A percentile compares a stretch with the other conserved stretches of the same genome.
phyloP scores from a whole-genome alignment of 1,139 yeast species.

The Scheffersomyces lignicola region DNA sequence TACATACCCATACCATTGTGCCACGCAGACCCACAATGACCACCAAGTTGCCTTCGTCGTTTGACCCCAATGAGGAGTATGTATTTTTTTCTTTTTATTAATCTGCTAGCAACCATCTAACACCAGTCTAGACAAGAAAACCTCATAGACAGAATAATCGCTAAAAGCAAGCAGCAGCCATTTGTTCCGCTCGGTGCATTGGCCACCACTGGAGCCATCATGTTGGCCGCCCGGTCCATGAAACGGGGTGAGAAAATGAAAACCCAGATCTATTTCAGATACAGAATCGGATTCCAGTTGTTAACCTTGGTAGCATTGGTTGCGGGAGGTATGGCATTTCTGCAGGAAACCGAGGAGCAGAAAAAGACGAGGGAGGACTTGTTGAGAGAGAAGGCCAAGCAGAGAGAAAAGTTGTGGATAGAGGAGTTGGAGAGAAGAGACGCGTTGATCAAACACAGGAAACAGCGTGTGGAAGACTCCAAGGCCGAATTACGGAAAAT shows the following conservation, averaged over 20 bases:
- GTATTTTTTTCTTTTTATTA: conserved; percentile 8
- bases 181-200: conserved; percentile 78
- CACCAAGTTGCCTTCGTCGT: conserved; percentile 25
- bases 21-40: conserved; percentile 28
- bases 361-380: conserved; percentile 59
- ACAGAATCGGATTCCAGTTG: conserved; percentile 86
- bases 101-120: conserved; percentile 4
- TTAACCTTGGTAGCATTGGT: conserved; percentile 80
- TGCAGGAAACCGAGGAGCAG: conserved; percentile 38
- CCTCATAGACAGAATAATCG: conserved; percentile 29
- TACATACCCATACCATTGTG: background rate
- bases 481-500: conserved; percentile 37
- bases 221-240: conserved; percentile 74
- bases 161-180: conserved; percentile 67
- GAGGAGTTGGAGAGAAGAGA: conserved; percentile 88
- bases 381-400: conserved; percentile 72
- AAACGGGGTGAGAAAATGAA: conserved; percentile 68
- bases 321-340: conserved; percentile 71
- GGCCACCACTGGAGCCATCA: conserved; percentile 78
- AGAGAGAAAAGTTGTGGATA: conserved; percentile 85
- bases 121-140: conserved; percentile 30
- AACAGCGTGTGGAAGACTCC: conserved; percentile 43
- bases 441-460: conserved; percentile 64
- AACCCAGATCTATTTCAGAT: conserved; percentile 85
- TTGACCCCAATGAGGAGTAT: conserved; percentile 26